phyloP scores from a whole-genome alignment of 345 rosid genomes.

The Hirschfeldia incana region DNA sequence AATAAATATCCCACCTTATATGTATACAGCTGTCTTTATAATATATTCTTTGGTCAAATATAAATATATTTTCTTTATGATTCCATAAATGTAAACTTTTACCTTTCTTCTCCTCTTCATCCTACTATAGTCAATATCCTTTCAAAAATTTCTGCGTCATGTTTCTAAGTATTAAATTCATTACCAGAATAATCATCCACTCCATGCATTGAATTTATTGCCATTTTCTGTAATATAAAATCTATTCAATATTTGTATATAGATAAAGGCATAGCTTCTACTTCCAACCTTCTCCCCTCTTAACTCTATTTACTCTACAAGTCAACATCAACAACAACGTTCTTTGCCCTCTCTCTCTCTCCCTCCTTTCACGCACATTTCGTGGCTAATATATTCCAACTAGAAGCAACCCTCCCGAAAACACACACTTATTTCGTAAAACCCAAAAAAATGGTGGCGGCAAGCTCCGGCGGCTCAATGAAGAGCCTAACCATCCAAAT shows the following conservation, averaged over 20 bases:
- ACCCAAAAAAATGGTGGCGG: constrained; percentile 23
- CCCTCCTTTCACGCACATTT: constrained; percentile 28
- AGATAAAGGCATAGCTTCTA: background rate
- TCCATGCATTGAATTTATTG: constrained; percentile 14
- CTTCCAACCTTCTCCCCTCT: constrained; percentile 7
- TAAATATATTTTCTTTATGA: background rate
- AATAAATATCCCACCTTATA: no score
- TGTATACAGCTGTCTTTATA: no score
- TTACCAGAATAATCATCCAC: constrained; percentile 3
- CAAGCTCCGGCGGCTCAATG: constrained; percentile 28
- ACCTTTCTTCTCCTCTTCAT: background rate
- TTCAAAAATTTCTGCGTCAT: constrained; percentile 1
- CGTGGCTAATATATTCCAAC: constrained; percentile 39
- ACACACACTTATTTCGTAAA: constrained; percentile 31
- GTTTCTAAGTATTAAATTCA: background rate
- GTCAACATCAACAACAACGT: constrained; percentile 36
- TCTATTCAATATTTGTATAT: background rate
- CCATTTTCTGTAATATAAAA: background rate
- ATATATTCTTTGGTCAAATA: no score
- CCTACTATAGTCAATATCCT: constrained; percentile 5
- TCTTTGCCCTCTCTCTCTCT: constrained; percentile 13
- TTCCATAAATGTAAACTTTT: background rate
- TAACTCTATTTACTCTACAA: constrained; percentile 13
- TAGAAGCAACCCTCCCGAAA: constrained; percentile 22
- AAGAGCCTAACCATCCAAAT: constrained; percentile 43